These are phyloP conservation scores for Candida gigantensis DNA, from an alignment of 1,139 yeast species.

Conservation along the genomic window DNA sequence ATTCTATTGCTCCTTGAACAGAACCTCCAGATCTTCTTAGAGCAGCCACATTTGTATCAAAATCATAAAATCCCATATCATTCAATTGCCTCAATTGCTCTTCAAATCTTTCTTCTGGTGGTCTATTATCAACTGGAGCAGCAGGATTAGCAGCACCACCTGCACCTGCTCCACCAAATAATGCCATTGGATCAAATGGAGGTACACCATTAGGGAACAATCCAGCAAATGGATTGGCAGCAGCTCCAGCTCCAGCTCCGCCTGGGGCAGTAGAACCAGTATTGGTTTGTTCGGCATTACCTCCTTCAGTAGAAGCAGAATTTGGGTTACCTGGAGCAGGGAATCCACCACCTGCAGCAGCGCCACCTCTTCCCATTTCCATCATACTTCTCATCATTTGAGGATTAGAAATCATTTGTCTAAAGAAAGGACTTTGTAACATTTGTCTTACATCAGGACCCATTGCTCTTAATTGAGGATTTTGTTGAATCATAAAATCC, in stretches of 20 bases:
- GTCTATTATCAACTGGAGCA: constrained; percentile 71
- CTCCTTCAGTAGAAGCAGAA: constrained; percentile 26
- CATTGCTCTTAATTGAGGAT: constrained; percentile 82
- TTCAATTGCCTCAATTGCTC: constrained; percentile 88
- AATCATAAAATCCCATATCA: constrained; percentile 95
- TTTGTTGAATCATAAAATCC: constrained; percentile 77
- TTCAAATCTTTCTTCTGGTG: constrained; percentile 95
- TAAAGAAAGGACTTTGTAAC: constrained; percentile 80
- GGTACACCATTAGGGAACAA: constrained; percentile 44
- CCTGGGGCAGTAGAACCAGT: no score
- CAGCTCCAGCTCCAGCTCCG: no score
- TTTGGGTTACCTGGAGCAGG: constrained; percentile 24
- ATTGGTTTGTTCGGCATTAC: no score
- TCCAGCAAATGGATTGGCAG: constrained; percentile 54
- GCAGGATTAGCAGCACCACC: constrained; percentile 25
- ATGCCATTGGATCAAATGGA: constrained; percentile 42
- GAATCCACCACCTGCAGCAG: constrained; percentile 20
- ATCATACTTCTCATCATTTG: constrained; percentile 81
- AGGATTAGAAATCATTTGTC: constrained; percentile 86
- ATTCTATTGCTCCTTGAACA: constrained; percentile 95
- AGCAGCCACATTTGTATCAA: constrained; percentile 88
- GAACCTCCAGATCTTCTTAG: constrained; percentile 94
- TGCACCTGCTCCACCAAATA: constrained; percentile 46
- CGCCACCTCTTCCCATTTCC: constrained; percentile 64
- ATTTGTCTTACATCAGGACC: constrained; percentile 88